Evolutionary conservation across 495 filamentous ascomycete genomes (phyloP).

Genomic region (Aspergillus campestris): DNA sequence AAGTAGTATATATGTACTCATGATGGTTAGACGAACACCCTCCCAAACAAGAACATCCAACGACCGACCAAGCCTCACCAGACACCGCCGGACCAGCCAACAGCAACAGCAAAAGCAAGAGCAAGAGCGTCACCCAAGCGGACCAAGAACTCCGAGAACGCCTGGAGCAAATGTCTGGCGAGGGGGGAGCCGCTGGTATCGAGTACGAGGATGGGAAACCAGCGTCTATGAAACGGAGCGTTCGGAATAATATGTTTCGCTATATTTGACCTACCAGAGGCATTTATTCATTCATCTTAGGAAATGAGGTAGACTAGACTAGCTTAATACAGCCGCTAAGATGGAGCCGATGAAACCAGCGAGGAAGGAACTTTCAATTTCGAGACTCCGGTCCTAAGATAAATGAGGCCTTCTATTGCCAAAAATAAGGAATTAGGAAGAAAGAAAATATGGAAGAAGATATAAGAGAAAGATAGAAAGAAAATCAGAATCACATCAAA

Average conservation of each 20-base stretch:
- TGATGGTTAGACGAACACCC: not conserved
- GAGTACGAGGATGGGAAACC: slow-evolving; percentile 74
- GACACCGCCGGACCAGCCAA: not conserved
- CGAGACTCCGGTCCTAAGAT: too few relatives aligned
- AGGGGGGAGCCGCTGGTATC: slow-evolving; percentile 67
- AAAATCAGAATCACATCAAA: too few relatives aligned
- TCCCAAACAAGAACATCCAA: not conserved
- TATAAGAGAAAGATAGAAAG: not conserved
- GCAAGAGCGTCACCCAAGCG: slow-evolving; percentile 49
- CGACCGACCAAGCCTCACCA: not conserved
- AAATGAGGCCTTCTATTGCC: not conserved
- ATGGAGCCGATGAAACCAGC: too few relatives aligned
- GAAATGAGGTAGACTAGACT: too few relatives aligned
- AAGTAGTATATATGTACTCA: not conserved
- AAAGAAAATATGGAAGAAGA: not conserved
- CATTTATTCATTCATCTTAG: too few relatives aligned
- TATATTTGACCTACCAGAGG: slow-evolving; percentile 37
- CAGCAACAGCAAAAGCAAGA: slow-evolving; percentile 3
- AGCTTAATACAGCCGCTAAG: too few relatives aligned
- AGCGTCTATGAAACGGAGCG: slow-evolving; percentile 67
- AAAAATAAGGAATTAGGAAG: not conserved
- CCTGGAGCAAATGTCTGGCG: slow-evolving; percentile 61
- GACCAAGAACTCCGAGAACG: slow-evolving; percentile 62
- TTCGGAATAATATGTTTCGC: slow-evolving; percentile 73
- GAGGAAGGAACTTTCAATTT: too few relatives aligned